These are phyloP conservation scores for Plantago ovata DNA, from an alignment of 257 asterid species.

Conservation along the genomic window DNA sequence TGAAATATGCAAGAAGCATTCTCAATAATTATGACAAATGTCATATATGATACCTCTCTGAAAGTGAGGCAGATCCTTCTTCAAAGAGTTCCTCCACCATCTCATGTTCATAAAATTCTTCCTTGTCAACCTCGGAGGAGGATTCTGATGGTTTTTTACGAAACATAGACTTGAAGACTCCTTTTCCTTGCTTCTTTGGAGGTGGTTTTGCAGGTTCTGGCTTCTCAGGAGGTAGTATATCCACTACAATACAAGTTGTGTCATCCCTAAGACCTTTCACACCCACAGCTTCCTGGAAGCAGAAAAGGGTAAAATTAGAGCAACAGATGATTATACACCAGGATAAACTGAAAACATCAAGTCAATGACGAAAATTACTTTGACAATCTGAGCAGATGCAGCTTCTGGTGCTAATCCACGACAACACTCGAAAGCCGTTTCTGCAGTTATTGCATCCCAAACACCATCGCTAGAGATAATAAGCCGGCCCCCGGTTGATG, in stretches of 20 bases:
- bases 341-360: slow-evolving; percentile 1
- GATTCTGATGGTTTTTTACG: slow-evolving; percentile 63
- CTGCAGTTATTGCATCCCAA: slow-evolving; percentile 96
- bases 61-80: slow-evolving; percentile 91
- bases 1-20: too few species aligned
- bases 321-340: slow-evolving; percentile 5
- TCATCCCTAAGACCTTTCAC: slow-evolving; percentile 93
- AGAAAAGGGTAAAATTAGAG: slow-evolving; percentile 15
- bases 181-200: slow-evolving; percentile 69
- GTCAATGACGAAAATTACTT: slow-evolving; percentile 34
- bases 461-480: slow-evolving; percentile 95
- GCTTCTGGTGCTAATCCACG: slow-evolving; percentile 85
- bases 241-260: slow-evolving; percentile 96
- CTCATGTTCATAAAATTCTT: slow-evolving; percentile 57
- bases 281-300: slow-evolving; percentile 70
- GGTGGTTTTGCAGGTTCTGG: slow-evolving; percentile 53
- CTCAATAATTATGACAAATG: neutral
- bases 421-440: slow-evolving; percentile 79
- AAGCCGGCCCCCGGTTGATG: slow-evolving; percentile 90
- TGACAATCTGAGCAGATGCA: slow-evolving; percentile 90
- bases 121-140: slow-evolving; percentile 49
- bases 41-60: slow-evolving; percentile 59
- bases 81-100: slow-evolving; percentile 86
- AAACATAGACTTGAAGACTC: slow-evolving; percentile 80
- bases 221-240: slow-evolving; percentile 71